These are phyloP conservation scores for Solanum hybrid DNA, from an alignment of 305 asterid species.

Conservation along the genomic window DNA sequence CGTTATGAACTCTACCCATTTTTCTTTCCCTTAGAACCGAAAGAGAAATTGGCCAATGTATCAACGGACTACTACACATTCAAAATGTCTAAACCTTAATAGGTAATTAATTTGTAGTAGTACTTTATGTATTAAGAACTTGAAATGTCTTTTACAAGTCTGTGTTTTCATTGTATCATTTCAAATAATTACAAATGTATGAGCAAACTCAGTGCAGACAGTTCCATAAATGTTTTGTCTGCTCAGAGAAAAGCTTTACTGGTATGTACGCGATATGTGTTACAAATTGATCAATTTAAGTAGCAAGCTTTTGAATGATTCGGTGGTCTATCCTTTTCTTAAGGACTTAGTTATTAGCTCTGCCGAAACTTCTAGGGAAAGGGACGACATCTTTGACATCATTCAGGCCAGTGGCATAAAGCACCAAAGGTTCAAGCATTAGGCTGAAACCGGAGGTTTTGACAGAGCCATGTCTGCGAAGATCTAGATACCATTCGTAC, in stretches of 20 bases:
- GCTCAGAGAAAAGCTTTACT: not conserved
- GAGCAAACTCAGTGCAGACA: not conserved
- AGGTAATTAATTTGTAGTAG: not conserved
- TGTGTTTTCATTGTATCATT: not conserved
- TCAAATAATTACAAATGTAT: not conserved
- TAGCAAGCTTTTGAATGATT: not conserved
- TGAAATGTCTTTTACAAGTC: not conserved
- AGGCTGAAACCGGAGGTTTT: slow-evolving; percentile 57
- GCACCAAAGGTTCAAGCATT: slow-evolving; percentile 56
- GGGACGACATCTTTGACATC: slow-evolving; percentile 82
- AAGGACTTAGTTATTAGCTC: slow-evolving; percentile 32
- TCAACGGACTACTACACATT: not conserved
- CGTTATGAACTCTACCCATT: slow-evolving; percentile 75
- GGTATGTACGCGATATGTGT: not conserved
- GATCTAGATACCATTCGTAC: slow-evolving; percentile 80
- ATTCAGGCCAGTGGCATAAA: slow-evolving; percentile 72
- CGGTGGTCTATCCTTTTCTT: not conserved
- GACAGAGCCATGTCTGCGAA: slow-evolving; percentile 58
- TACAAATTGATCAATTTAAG: not conserved
- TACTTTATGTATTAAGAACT: not conserved
- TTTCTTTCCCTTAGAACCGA: slow-evolving; percentile 52
- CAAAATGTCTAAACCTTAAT: slow-evolving; percentile 2
- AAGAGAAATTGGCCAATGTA: not conserved
- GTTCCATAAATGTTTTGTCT: not conserved
- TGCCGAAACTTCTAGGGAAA: slow-evolving; percentile 66